phyloP scores from a whole-genome alignment of 192 early-diverging fungal genomes.

The Funneliformis geosporum region DNA sequence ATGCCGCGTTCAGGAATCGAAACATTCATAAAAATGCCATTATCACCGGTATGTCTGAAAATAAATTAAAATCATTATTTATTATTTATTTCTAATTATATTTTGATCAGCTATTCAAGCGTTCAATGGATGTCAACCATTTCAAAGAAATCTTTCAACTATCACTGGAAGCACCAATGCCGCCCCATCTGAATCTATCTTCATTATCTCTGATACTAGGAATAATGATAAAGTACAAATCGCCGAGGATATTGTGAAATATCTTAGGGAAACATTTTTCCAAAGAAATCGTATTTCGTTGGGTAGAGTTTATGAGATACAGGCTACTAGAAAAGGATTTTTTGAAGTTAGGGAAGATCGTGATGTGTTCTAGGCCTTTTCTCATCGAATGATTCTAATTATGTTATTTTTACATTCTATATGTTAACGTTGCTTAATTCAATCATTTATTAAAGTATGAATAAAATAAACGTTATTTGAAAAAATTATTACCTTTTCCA shows the following conservation, averaged over 20 bases:
- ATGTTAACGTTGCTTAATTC: too few relatives aligned
- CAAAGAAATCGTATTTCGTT: background rate
- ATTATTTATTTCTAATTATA: background rate
- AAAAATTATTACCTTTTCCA: too few relatives aligned
- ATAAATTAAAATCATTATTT: background rate
- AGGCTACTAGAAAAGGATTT: background rate
- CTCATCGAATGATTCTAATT: too few relatives aligned
- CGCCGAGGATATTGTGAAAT: background rate
- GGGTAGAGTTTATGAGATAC: background rate
- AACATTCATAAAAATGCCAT: too few relatives aligned
- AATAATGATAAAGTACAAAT: background rate
- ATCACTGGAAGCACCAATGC: too few relatives aligned
- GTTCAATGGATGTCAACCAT: background rate
- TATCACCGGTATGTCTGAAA: slow-evolving; percentile 17
- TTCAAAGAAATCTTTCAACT: background rate
- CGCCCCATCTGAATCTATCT: background rate
- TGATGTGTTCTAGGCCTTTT: background rate
- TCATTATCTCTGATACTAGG: background rate
- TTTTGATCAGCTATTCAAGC: slow-evolving; percentile 7
- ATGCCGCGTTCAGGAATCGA: too few relatives aligned
- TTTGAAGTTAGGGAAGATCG: background rate
- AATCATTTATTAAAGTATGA: too few relatives aligned
- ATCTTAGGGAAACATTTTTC: background rate
- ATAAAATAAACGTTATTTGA: too few relatives aligned
- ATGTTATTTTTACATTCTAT: too few relatives aligned